Conservation (phyloP, 2,329 filamentous ascomycete species). For the Akanthomyces muscarius region DNA sequence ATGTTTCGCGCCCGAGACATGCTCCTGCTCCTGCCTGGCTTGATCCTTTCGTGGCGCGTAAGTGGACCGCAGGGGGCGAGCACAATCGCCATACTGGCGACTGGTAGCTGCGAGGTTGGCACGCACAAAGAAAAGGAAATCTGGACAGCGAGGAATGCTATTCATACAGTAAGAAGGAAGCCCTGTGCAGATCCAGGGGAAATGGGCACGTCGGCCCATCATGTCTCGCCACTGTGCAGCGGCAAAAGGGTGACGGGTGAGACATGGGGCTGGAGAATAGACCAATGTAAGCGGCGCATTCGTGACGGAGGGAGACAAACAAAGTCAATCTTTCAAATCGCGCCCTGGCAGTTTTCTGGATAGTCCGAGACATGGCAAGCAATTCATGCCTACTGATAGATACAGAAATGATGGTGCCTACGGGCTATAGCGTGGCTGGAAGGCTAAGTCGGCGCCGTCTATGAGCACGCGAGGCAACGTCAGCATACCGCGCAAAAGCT, state of each 20-base stretch:
- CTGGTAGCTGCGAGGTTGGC: background rate
- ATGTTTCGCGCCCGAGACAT: background rate
- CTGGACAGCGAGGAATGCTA: conserved; percentile 1
- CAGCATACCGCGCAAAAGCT: conserved; percentile 2
- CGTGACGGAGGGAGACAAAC: background rate
- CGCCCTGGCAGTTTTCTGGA: background rate
- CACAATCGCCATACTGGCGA: background rate
- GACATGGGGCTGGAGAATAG: conserved; percentile 2
- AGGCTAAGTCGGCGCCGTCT: background rate
- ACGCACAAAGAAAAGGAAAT: background rate
- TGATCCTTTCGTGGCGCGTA: background rate
- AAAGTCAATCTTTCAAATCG: background rate
- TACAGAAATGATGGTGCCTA: background rate
- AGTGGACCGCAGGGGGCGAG: no score
- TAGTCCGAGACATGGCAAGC: background rate
- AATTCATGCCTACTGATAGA: background rate
- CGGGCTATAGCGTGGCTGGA: background rate
- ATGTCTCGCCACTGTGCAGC: background rate
- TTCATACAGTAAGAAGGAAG: background rate
- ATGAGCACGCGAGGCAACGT: background rate
- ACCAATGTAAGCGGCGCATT: background rate
- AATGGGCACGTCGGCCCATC: background rate
- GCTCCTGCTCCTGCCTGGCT: background rate
- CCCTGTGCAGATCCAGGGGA: background rate
- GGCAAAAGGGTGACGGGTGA: background rate